Base-by-base conservation (phyloP, 164 flowering plant genomes). In the Chloranthus sessilifolius region DNA sequence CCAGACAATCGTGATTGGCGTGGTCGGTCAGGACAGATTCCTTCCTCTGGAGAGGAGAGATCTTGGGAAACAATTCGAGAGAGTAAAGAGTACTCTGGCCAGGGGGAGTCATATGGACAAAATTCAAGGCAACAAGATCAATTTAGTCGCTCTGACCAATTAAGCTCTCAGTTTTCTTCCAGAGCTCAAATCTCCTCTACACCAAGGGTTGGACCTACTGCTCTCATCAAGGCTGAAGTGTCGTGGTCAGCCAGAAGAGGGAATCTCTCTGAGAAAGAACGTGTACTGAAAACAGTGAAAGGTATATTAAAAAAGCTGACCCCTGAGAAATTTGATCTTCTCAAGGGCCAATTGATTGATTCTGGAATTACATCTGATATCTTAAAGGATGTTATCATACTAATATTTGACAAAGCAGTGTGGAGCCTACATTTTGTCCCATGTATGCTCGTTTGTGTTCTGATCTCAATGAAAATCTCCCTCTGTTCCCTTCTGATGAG, bases 1-100 rank as follows among this genome's bases (percentile, higher is more conserved):
- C 83, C 83, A 23, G 97, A 88, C 62, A 78, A 68, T 53, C 95
- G 95, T 62, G 97, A 88, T 47, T 92, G 99, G 99, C 95, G 86
- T 59, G 79, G 70, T 14, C 77, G 95, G 15, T 55, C 91, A 23
- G 73, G 81, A 9, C 85, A 66, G 44, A 27, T 69, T 22, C 53
- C 79, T 50, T 19, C 75, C 17, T 47, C 83, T 39, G 75, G 67
- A 50, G 95, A 88, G 51, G 95, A 81, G 52, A 77, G 82, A 52
- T 75, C 86, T 33, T 76, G 88, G 86, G 91, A 80, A 20, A 44
- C 75, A 12, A 54, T 63, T 46, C 73, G 85, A 39, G 87, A 83
- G 6, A 74, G 50, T 50, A 74, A 74, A 59, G 85, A 79, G 26
- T 52, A 43, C 40, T 49, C 50, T 43, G 60, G 64, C n/a, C 58